phyloP scores from a whole-genome alignment of 768 basidiomycete genomes.

The Sistotremastrum suecicum region DNA sequence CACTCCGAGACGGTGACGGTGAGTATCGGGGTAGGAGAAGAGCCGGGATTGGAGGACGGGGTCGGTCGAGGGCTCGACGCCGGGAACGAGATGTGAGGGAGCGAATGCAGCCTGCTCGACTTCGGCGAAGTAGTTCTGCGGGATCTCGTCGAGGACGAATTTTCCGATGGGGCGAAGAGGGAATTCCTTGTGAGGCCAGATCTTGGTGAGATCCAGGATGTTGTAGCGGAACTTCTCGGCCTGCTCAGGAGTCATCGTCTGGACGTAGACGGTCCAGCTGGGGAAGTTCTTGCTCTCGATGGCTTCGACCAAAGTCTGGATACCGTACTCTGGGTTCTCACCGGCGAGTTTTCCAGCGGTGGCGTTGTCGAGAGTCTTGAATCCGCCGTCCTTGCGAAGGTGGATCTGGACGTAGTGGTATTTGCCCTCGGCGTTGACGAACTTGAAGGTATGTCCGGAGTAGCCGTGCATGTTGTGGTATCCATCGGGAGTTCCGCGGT shows the following conservation, averaged over 20 bases:
- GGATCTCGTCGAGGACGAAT: conserved; percentile 66
- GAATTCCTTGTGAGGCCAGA: conserved; percentile 80
- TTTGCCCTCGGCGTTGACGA: conserved; percentile 72
- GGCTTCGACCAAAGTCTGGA: conserved; percentile 59
- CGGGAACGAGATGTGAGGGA: conserved; percentile 77
- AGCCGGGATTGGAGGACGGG: conserved; percentile 89
- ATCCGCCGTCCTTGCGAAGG: conserved; percentile 61
- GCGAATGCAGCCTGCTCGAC: conserved; percentile 81
- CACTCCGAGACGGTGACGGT: conserved; percentile 66
- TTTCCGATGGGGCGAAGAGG: conserved; percentile 86
- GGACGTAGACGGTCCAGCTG: conserved; percentile 80
- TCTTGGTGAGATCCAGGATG: conserved; percentile 80
- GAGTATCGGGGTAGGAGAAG: conserved; percentile 89
- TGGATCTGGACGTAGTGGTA: conserved; percentile 86
- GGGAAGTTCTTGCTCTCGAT: conserved; percentile 77
- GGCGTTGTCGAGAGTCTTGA: conserved; percentile 65
- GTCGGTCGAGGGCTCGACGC: conserved; percentile 82
- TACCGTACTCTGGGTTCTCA: conserved; percentile 77
- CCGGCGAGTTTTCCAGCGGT: conserved; percentile 54
- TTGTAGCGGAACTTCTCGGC: conserved; percentile 87
- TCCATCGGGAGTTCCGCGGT: conserved; percentile 88
- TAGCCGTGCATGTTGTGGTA: conserved; percentile 83
- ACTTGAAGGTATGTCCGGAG: conserved; percentile 85
- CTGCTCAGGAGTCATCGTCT: conserved; percentile 89
- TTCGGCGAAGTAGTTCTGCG: conserved; percentile 86